Conservation (phyloP, 2,329 filamentous ascomycete genomes). For the Colletotrichum sp. region DNA sequence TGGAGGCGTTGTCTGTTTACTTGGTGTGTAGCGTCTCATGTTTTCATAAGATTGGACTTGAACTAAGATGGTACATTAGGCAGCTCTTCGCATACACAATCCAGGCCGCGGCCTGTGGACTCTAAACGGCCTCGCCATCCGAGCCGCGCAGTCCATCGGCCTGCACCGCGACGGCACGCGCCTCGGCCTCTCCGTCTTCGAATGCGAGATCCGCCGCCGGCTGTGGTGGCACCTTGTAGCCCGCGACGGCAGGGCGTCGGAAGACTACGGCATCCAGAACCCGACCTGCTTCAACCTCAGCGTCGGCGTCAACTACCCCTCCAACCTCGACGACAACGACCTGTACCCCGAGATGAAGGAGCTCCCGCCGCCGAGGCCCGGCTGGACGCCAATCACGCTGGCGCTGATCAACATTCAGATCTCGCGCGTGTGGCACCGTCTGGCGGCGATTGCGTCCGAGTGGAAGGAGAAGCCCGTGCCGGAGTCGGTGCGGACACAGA, state of each 20-base stretch:
- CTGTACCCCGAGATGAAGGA: conserved; percentile 52
- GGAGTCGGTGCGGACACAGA: conserved; percentile 41
- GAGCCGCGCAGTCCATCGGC: conserved; percentile 55
- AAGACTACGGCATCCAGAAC: conserved; percentile 56
- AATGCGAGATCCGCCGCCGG: conserved; percentile 59
- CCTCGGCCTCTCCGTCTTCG: conserved; percentile 40
- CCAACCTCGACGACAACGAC: conserved; percentile 61
- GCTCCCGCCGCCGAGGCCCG: conserved; percentile 49
- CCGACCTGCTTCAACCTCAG: conserved; percentile 28
- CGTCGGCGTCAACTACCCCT: conserved; percentile 56
- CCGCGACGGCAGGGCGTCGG: conserved; percentile 57
- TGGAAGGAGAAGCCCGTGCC: conserved; percentile 2
- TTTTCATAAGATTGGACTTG: too few species aligned
- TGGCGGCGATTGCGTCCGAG: conserved; percentile 26
- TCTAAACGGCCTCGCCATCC: conserved; percentile 48
- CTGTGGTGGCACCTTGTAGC: conserved; percentile 61
- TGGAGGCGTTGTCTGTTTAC: conserved; percentile 43
- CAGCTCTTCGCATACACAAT: conserved; percentile 35
- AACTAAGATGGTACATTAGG: conserved; percentile 19
- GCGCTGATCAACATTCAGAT: conserved; percentile 59
- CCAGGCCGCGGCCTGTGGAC: conserved; percentile 41
- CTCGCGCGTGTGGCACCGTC: conserved; percentile 30
- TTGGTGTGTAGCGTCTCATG: conserved; percentile 28
- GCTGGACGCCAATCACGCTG: conserved; percentile 65
- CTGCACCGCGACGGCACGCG: conserved; percentile 51